These are phyloP conservation scores for Scolecobasidium constrictum DNA, from an alignment of 2,329 filamentous ascomycete species.

Conservation along the genomic window DNA sequence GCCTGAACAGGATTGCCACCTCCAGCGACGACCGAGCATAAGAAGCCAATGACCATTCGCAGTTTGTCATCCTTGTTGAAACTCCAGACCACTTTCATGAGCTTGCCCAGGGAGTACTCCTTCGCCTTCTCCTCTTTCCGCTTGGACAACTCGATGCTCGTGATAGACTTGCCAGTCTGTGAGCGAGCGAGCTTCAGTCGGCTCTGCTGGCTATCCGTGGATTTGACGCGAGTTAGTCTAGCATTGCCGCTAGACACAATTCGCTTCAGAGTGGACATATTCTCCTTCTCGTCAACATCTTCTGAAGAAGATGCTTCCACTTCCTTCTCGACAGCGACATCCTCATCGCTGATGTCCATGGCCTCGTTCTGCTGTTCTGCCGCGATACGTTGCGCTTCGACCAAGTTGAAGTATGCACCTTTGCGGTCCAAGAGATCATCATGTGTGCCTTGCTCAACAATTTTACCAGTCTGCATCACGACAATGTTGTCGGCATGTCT, in stretches of 20 bases:
- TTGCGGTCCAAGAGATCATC: constrained; percentile 60
- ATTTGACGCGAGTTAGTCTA: constrained; percentile 14
- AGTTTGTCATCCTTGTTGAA: constrained; percentile 69
- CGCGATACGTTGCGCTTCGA: constrained; percentile 77
- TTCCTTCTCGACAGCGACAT: constrained; percentile 22
- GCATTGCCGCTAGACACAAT: background rate
- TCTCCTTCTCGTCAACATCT: background rate
- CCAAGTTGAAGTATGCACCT: constrained; percentile 72
- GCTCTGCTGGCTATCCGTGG: constrained; percentile 42
- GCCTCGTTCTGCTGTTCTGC: constrained; percentile 35
- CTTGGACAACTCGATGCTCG: constrained; percentile 58
- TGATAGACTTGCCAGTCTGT: constrained; percentile 45
- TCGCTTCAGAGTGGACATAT: background rate
- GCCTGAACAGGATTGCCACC: constrained; percentile 67
- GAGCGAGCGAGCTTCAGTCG: constrained; percentile 23
- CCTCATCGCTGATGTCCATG: constrained; percentile 18
- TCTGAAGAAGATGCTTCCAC: constrained; percentile 1
- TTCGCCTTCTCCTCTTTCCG: constrained; percentile 38
- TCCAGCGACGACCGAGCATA: constrained; percentile 67
- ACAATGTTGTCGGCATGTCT: constrained; percentile 92
- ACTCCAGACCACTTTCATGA: constrained; percentile 67
- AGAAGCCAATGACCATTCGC: constrained; percentile 61
- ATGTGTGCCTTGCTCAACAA: constrained; percentile 87
- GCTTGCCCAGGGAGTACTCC: constrained; percentile 60
- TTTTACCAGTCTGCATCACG: constrained; percentile 75